Evolutionary conservation across 805 yeast species (phyloP), one percentile per base, ranked within the genome.

Genomic region (Metschnikowia henanensis): DNA sequence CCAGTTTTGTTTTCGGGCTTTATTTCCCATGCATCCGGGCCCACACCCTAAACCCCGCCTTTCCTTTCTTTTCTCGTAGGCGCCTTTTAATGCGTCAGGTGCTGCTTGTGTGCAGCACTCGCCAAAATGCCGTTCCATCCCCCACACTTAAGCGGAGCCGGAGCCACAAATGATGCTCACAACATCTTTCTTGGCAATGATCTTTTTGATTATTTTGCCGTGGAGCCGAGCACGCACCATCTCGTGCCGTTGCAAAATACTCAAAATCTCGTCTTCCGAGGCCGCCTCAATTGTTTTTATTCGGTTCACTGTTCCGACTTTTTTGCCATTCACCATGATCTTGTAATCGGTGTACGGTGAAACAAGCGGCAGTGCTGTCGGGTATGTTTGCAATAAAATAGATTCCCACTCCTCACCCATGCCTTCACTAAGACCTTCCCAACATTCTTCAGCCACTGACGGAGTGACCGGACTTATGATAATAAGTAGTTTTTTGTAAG

Each of bases 381-480:
- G 98, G 87, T 91, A 92, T n/a, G 58, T 61, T 45, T 81, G 70
- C 4, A 60, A 55, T 53, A 83, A 76, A 8, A 88, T 72, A 0
- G 89, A 74, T 3, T 57, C 53, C 76, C 81, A 73, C 31, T 52
- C 30, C 5, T 45, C 21, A 6, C 60, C 59, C 16, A 52, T 32
- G 1, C 54, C 51, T 10, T 37, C 22, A 19, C 38, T 15, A 16
- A 56, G 47, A 2, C 45, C 38, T 46, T 84, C 88, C 81, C 92
- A 83, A 19, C 87, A 74, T 62, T 92, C 98, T 55, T 92, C 98
- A 0, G 88, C 79, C 6, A 81, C 74, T 5, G 84, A 76, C 1
- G 99, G 98, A 0, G 86, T 77, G 0, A 91, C 85, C 0, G 97
- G 97, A 3, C 92, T 73, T 64, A 87, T 75, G 6, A 80, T 60